phyloP scores from a whole-genome alignment of 495 filamentous ascomycete species.

The Podospora pseudocomata region DNA sequence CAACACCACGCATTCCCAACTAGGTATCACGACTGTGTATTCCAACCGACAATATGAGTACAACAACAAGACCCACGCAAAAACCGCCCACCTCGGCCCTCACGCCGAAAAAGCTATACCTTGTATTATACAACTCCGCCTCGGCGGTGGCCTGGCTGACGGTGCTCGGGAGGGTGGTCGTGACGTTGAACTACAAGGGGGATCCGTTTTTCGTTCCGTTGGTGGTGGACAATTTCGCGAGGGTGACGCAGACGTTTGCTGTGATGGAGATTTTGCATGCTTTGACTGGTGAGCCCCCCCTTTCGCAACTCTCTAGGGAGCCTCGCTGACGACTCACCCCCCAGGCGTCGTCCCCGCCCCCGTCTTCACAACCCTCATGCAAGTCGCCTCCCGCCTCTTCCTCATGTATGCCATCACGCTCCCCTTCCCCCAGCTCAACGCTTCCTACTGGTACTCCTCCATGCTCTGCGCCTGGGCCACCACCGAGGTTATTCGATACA shows the following conservation, averaged over 20 bases:
- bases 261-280: slow-evolving; percentile 80
- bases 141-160: slow-evolving; percentile 71
- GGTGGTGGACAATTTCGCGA: slow-evolving; percentile 60
- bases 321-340: neutral
- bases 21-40: neutral
- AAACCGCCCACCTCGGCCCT: slow-evolving; percentile 16
- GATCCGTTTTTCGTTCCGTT: slow-evolving; percentile 37
- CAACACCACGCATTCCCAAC: neutral
- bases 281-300: slow-evolving; percentile 51
- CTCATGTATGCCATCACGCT: slow-evolving; percentile 76
- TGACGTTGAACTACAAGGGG: slow-evolving; percentile 28
- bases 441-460: slow-evolving; percentile 52
- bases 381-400: slow-evolving; percentile 76
- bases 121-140: slow-evolving; percentile 77
- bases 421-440: slow-evolving; percentile 58
- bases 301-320: neutral
- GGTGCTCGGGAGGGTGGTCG: slow-evolving; percentile 58
- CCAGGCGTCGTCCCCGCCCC: slow-evolving; percentile 79
- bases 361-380: slow-evolving; percentile 79
- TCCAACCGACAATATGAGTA: neutral
- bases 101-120: slow-evolving; percentile 56
- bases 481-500: slow-evolving; percentile 86
- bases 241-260: slow-evolving; percentile 79
- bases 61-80: too few species aligned
- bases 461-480: slow-evolving; percentile 81